Conservation (phyloP, 257 asterid genomes). For the Catharanthus roseus region DNA sequence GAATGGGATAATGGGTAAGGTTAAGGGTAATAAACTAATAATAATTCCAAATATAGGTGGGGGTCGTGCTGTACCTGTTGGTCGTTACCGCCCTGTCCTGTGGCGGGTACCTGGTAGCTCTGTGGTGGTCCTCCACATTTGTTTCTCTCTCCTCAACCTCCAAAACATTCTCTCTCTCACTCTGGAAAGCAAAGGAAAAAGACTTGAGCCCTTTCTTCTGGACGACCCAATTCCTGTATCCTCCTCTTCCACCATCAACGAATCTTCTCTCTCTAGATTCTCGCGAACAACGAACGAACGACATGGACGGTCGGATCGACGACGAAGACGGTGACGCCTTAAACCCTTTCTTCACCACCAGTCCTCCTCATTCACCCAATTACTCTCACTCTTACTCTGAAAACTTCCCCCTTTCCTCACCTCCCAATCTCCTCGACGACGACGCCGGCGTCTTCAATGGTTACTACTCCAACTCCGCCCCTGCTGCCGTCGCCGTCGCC, state of each 20-base stretch:
- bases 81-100: conserved; percentile 2
- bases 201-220: not conserved
- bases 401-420: conserved; percentile 33
- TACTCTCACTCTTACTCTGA: conserved; percentile 28
- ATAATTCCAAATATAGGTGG: too few species aligned
- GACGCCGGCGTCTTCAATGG: conserved; percentile 12
- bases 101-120: not conserved
- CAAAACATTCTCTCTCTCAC: too few species aligned
- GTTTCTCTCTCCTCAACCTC: not conserved
- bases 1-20: too few species aligned
- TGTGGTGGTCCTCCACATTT: not conserved
- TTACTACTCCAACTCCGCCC: conserved; percentile 5
- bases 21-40: too few species aligned
- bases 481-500: not conserved
- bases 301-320: conserved; percentile 56
- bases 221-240: not conserved
- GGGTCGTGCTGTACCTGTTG: not conserved
- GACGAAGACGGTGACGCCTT: conserved; percentile 31
- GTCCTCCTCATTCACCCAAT: conserved; percentile 17
- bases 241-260: not conserved
- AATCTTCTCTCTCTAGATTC: conserved; percentile 20
- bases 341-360: conserved; percentile 22
- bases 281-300: conserved; percentile 17
- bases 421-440: conserved; percentile 31
- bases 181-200: not conserved